Conservation (phyloP, 371 early-diverging fungal genomes). For the Circinella minor region DNA sequence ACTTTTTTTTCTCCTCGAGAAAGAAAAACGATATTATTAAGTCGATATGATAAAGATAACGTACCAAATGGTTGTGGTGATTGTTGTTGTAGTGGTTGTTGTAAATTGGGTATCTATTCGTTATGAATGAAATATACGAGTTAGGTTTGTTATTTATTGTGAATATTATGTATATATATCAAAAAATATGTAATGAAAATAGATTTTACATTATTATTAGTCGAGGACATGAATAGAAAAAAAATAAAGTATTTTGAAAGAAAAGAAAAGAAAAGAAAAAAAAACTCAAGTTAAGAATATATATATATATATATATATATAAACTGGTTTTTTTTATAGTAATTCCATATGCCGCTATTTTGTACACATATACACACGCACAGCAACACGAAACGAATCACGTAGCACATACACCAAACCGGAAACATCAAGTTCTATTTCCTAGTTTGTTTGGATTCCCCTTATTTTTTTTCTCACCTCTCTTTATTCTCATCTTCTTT, state of each 20-base stretch:
- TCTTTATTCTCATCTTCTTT: not conserved
- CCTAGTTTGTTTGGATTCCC: slow-evolving; percentile 1
- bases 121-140: too few relatives aligned
- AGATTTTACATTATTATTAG: not conserved
- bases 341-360: too few relatives aligned
- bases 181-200: not conserved
- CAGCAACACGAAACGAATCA: not conserved
- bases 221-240: not conserved
- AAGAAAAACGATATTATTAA: too few relatives aligned
- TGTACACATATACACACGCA: not conserved
- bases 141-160: too few relatives aligned
- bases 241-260: not conserved
- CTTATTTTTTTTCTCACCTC: not conserved
- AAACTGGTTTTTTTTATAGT: not conserved
- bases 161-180: not conserved
- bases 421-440: not conserved
- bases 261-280: slow-evolving; percentile 19
- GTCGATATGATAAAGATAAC: not conserved
- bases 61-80: not conserved
- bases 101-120: not conserved
- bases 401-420: slow-evolving; percentile 3
- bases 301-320: too few relatives aligned
- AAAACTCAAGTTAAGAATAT: not conserved
- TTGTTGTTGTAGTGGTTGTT: not conserved
- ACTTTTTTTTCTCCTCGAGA: too few relatives aligned